phyloP scores from a whole-genome alignment of 2,329 filamentous ascomycete genomes.

The Stagonosporopsis tanaceti region DNA sequence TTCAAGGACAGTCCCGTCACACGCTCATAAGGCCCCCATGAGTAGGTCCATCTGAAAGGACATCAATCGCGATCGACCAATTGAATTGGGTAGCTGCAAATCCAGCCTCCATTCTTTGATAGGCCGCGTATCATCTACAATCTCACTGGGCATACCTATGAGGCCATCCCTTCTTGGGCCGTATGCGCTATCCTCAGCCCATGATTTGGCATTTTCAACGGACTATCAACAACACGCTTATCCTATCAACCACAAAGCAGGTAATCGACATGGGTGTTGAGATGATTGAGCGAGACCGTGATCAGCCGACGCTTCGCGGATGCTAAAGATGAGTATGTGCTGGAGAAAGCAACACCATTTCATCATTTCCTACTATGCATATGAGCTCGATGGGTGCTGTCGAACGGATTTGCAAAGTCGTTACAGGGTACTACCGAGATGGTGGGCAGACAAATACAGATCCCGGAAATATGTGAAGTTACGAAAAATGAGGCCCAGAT shows the following conservation, averaged over 20 bases:
- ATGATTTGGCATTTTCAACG: too few species aligned
- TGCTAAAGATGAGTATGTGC: background rate
- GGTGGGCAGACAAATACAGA: background rate
- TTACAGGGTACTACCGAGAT: background rate
- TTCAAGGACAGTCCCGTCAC: slow-evolving; percentile 53
- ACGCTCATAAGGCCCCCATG: slow-evolving; percentile 38
- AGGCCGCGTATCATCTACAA: too few species aligned
- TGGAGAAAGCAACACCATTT: background rate
- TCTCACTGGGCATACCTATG: too few species aligned
- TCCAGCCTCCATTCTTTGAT: background rate
- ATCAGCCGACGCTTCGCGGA: background rate
- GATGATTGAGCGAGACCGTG: background rate
- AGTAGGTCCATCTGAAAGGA: background rate
- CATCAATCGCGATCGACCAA: background rate
- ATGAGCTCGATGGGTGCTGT: too few species aligned
- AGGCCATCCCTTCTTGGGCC: too few species aligned
- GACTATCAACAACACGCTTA: too few species aligned
- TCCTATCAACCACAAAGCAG: background rate
- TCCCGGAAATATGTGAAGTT: background rate
- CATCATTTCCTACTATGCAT: too few species aligned
- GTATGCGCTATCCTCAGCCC: too few species aligned
- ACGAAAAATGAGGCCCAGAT: slow-evolving; percentile 4
- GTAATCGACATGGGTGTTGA: background rate
- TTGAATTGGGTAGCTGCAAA: background rate
- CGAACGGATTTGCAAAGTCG: background rate